Percentiles rank a stretch among this genome's conserved stretches.
Conservation (phyloP, 2,329 filamentous ascomycete species). For the Rosellinia necatrix region DNA sequence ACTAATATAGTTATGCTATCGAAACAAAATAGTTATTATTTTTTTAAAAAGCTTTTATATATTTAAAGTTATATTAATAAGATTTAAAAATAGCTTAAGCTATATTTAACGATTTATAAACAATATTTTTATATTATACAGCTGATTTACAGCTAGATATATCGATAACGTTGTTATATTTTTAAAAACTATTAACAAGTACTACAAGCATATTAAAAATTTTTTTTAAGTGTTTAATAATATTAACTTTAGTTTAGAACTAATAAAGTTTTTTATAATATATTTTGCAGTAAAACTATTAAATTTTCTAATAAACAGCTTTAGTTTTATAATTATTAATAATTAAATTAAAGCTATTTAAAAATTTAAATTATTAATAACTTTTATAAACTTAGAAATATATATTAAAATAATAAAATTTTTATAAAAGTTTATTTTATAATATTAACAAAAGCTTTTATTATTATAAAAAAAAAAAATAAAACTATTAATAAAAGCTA, state of each 20-base stretch:
- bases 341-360: background rate
- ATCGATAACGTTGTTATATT: background rate
- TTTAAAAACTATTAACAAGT: background rate
- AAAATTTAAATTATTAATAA: background rate
- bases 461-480: background rate
- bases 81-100: background rate
- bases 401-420: background rate
- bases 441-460: background rate
- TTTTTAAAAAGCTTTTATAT: background rate
- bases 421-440: background rate
- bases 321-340: background rate
- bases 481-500: background rate
- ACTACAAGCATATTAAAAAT: background rate
- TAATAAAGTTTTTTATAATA: background rate
- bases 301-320: background rate
- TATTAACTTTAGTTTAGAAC: background rate
- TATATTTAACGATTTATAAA: slow-evolving; percentile 1
- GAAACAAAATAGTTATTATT: background rate
- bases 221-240: background rate
- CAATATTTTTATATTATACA: background rate
- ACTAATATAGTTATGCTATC: background rate
- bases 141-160: background rate
- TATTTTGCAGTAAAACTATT: background rate
- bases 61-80: background rate
- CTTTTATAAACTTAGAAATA: background rate